Evolutionary conservation across 1,139 yeast genomes (phyloP).

Genomic region (Magnusiomyces ingens): DNA sequence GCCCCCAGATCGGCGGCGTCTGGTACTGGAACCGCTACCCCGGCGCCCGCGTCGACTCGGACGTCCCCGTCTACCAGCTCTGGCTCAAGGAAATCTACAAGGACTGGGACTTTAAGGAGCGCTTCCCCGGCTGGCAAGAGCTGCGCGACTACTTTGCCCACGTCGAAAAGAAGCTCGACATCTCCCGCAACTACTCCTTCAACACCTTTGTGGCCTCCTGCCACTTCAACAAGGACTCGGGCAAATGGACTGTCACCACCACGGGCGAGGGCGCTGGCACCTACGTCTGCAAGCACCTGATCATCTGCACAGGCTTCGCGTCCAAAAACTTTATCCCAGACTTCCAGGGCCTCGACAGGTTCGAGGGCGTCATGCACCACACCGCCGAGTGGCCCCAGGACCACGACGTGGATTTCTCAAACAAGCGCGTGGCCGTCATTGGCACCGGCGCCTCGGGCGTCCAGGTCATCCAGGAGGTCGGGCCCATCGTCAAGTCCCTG

Average conservation of each 20-base stretch:
- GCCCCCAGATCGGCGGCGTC: slow-evolving; percentile 44
- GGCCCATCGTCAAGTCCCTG: slow-evolving; percentile 24
- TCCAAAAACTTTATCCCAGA: slow-evolving; percentile 17
- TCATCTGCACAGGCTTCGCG: slow-evolving; percentile 31
- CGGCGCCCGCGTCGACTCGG: slow-evolving; percentile 44
- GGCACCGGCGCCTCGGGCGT: slow-evolving; percentile 46
- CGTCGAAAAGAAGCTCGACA: slow-evolving; percentile 37
- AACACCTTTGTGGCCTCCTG: slow-evolving; percentile 32
- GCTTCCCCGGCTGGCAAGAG: slow-evolving; percentile 43
- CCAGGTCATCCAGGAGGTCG: slow-evolving; percentile 35
- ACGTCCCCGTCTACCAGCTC: slow-evolving; percentile 47
- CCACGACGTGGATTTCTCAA: slow-evolving; percentile 33
- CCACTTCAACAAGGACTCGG: slow-evolving; percentile 33
- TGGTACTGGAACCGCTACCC: slow-evolving; percentile 51
- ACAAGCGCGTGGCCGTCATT: slow-evolving; percentile 37
- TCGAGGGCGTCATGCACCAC: slow-evolving; percentile 44
- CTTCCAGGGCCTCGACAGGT: slow-evolving; percentile 35
- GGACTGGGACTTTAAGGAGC: slow-evolving; percentile 40
- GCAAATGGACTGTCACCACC: slow-evolving; percentile 38
- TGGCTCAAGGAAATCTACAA: slow-evolving; percentile 39
- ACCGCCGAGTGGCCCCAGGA: slow-evolving; percentile 42
- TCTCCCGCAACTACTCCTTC: slow-evolving; percentile 33
- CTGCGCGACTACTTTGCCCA: slow-evolving; percentile 41
- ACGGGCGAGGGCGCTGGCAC: slow-evolving; percentile 38
- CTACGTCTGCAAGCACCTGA: slow-evolving; percentile 29